phyloP scores from a whole-genome alignment of 345 rosid species.

The rapeseed (Brassica napus) region DNA sequence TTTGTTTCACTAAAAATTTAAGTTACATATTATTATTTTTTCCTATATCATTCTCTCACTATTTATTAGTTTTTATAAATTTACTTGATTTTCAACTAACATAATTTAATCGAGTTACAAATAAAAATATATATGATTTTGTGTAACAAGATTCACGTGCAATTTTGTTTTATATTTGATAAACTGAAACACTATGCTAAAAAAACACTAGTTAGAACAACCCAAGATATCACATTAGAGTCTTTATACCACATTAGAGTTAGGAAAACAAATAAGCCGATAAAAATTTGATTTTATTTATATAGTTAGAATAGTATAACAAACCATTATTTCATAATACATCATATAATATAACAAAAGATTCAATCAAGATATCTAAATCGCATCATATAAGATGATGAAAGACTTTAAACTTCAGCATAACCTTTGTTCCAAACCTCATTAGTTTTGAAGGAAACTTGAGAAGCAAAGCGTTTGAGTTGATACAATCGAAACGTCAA shows the following conservation, averaged over 20 bases:
- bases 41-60: too few relatives aligned
- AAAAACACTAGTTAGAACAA: background rate
- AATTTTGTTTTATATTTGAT: background rate
- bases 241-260: background rate
- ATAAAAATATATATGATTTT: background rate
- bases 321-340: background rate
- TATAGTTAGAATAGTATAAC: background rate
- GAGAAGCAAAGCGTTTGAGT: conserved; percentile 2
- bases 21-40: too few relatives aligned
- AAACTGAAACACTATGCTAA: background rate
- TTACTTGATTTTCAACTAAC: too few relatives aligned
- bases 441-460: background rate
- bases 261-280: background rate
- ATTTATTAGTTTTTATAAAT: too few relatives aligned
- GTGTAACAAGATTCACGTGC: background rate
- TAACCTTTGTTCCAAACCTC: background rate
- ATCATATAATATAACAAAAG: background rate
- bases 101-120: too few relatives aligned
- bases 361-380: background rate
- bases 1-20: too few relatives aligned
- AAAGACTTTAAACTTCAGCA: background rate
- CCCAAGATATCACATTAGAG: background rate
- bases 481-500: background rate
- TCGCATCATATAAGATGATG: background rate
- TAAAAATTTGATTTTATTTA: background rate